Evolutionary conservation across 768 basidiomycete genomes (phyloP), one percentile per base, ranked within the genome.

Genomic region (Agrocybe praecox): DNA sequence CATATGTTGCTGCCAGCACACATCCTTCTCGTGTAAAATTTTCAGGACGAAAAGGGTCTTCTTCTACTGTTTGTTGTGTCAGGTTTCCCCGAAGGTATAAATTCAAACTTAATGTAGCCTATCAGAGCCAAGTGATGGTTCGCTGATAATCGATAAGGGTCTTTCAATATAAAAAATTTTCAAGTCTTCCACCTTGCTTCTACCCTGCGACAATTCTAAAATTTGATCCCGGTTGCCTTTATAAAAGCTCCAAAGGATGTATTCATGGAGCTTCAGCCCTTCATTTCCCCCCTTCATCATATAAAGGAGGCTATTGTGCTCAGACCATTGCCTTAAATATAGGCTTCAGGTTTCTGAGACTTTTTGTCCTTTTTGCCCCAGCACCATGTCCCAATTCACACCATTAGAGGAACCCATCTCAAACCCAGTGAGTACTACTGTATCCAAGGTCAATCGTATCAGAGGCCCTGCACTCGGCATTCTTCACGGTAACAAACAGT

Each of bases 101-200:
- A 29, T 29, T 29, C 9, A 9, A 29, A 14, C 4, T 40, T n/a
- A n/a, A 6, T 14, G 6, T 12, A 40, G 36, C 36, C 36, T 40
- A 40, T 40, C 36, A 40, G 6, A n/a, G 14, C 12, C 5, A 14
- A 3, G 6, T 33, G 48, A 49, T 49, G 48, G n/a, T 10, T 4
- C 17, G n/a, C 36, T 40, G 48, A 49, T 49, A 49, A 49, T 49
- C 48, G 48, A 49, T 49, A 49, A 49, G 48, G 48, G 26, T n/a
- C 21, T 15, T 49, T 2, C 5, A 49, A n/a, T 33, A 6, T 8
- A 29, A 9, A 24, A 46, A 24, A 26, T 23, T 23, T 26, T 11
- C 26, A 29, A 29, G 26, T 29, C 26, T 29, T 29, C 26, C 26
- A 29, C 26, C 26, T 9, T 29, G 26, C 7, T 32, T 42, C 15